These are phyloP conservation scores for Pythium diclinum DNA, from an alignment of 352 stramenopile species.

Conservation along the genomic window DNA sequence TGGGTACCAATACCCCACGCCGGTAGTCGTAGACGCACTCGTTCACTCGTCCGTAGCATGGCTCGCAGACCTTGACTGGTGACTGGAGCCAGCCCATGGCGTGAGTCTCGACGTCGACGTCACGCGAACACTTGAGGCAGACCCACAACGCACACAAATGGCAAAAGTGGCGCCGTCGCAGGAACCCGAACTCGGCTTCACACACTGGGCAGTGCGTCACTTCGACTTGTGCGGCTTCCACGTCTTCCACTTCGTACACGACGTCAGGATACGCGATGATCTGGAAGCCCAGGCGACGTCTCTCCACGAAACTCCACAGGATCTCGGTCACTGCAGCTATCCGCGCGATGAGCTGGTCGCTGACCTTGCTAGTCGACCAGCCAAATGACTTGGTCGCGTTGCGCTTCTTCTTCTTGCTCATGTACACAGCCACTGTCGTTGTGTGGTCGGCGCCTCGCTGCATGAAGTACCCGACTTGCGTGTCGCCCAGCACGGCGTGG, in stretches of 20 bases:
- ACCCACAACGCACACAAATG: conserved; percentile 50
- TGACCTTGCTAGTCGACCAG: conserved; percentile 25
- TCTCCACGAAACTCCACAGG: conserved; percentile 34
- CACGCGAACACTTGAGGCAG: conserved; percentile 48
- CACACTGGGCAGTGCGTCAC: conserved; percentile 36
- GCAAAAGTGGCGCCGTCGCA: conserved; percentile 54
- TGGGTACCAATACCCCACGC: not conserved
- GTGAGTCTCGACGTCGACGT: conserved; percentile 46
- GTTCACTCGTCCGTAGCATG: conserved; percentile 46
- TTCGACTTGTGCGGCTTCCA: conserved; percentile 14
- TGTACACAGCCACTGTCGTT: conserved; percentile 9
- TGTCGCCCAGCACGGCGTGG: conserved; percentile 9
- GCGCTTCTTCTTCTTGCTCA: conserved; percentile 4
- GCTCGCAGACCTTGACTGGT: conserved; percentile 39
- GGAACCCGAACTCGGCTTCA: conserved; percentile 40
- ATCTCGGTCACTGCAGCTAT: conserved; percentile 18
- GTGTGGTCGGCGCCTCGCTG: not conserved
- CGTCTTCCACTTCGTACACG: conserved; percentile 16
- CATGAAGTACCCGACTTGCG: conserved; percentile 9
- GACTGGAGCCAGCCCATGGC: conserved; percentile 35
- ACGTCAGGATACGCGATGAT: conserved; percentile 31
- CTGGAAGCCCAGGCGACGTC: conserved; percentile 53
- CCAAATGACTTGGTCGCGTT: conserved; percentile 2
- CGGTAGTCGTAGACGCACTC: conserved; percentile 46
- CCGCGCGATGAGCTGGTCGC: conserved; percentile 37